phyloP scores from a whole-genome alignment of 1,139 yeast species.

The Zygoascus meyerae region DNA sequence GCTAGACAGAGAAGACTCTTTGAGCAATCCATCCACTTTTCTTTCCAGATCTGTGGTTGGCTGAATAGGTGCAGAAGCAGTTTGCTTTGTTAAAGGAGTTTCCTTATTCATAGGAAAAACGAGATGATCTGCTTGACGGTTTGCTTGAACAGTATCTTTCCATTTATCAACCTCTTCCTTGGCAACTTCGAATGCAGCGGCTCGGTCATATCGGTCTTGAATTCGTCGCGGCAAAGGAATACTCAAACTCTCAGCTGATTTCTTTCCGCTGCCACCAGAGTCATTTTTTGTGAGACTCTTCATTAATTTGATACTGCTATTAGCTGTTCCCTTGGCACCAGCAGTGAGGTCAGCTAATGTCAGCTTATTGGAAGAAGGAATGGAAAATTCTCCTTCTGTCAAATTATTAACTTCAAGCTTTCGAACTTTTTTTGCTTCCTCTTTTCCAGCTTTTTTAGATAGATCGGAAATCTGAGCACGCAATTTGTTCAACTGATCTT shows the following conservation, averaged over 20 bases:
- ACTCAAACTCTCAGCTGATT: constrained; percentile 47
- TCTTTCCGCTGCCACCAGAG: neutral
- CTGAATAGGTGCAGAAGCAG: constrained; percentile 49
- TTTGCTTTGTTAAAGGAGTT: constrained; percentile 39
- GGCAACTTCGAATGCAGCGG: constrained; percentile 85
- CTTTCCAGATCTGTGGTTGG: constrained; percentile 61
- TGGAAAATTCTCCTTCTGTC: constrained; percentile 64
- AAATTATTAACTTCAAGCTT: constrained; percentile 47
- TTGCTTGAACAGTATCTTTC: constrained; percentile 74
- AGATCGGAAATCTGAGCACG: constrained; percentile 23
- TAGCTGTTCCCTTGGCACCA: constrained; percentile 10
- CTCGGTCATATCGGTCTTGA: constrained; percentile 79
- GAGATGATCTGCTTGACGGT: constrained; percentile 79
- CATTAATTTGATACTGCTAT: neutral
- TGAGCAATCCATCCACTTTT: constrained; percentile 56
- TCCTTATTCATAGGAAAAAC: constrained; percentile 62
- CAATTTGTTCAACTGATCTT: constrained; percentile 22
- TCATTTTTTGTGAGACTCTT: constrained; percentile 3
- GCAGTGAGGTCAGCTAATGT: constrained; percentile 72
- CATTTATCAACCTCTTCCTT: constrained; percentile 83
- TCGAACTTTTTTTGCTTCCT: constrained; percentile 34
- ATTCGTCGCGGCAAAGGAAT: constrained; percentile 84
- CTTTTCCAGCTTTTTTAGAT: constrained; percentile 20
- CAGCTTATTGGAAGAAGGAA: constrained; percentile 56
- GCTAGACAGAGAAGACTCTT: constrained; percentile 61